Evolutionary conservation across 1,284 basidiomycete genomes (phyloP), one percentile per base, ranked within the genome.

Genomic region (Tilletiopsis washingtonensis): DNA sequence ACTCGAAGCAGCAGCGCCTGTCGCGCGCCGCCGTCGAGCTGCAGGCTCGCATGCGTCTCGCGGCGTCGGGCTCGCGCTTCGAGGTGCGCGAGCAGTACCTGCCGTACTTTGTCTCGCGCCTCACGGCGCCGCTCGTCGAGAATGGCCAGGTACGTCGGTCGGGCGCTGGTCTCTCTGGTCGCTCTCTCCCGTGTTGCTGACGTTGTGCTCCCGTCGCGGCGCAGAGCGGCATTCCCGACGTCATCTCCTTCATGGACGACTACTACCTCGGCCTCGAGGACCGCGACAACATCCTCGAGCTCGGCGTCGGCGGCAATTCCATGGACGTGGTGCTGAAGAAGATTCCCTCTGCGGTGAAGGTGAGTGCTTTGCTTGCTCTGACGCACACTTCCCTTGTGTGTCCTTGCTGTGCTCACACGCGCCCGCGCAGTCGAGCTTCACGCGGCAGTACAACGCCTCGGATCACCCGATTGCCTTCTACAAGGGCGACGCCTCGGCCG

Each of bases 241-340:
- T 91, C 21, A 96, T 98, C 51, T 78, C 81, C 21, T 76, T 78
- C 14, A 93, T 98, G 90, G 93, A 98, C 74, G 85, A 87, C 42
- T 98, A 98, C 74, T 97, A 83, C 75, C 76, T 98, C 32, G 84
- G 84, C 5, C 86, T 86, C 58, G 93, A 97, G 34, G 93, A 98
- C 69, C 93, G 91, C 87, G 94, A 98, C 62, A 84, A 87, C 9
- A 80, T 97, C 45, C 81, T 97, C 47, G 93, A 98, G 73, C 80
- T 98, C 9, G 93, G 91, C 0, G 80, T 98, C 9, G 91, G 83
- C 51, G 79, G 84, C 5, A 81, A 84, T 66, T 82, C 81, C 58
- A 85, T 85, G 0, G 40, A 78, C 0, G 41, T 34, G 3, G 78
- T 90, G 6, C 72, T 86, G 58, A 96, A 93, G 78, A 85, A 85